These are phyloP conservation scores for Ilex paraguariensis DNA, from an alignment of 305 asterid species.

Conservation along the genomic window DNA sequence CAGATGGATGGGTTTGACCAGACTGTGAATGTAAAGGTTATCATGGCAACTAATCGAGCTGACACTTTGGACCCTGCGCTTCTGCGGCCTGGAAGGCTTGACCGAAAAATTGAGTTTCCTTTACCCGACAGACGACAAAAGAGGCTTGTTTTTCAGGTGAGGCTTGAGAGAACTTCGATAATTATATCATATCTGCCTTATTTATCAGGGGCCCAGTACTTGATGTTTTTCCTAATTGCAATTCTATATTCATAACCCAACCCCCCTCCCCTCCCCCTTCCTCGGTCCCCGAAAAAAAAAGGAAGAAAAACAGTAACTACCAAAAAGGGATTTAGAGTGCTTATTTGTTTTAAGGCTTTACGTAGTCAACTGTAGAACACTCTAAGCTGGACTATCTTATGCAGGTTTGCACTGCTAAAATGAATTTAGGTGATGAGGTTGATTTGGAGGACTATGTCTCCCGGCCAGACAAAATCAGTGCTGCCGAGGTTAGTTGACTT, in stretches of 20 bases:
- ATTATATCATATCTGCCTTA: no score
- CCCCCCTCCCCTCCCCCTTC: no score
- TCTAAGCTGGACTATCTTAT: no score
- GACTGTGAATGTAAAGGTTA: slow-evolving; percentile 3
- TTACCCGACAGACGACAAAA: slow-evolving; percentile 7
- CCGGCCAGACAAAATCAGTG: slow-evolving; percentile 85
- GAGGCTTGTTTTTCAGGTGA: slow-evolving; percentile 7
- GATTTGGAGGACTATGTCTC: slow-evolving; percentile 89
- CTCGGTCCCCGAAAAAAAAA: no score
- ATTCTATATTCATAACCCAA: no score
- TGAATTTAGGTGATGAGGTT: slow-evolving; percentile 84
- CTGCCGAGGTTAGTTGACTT: slow-evolving; percentile 66
- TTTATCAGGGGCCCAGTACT: no score
- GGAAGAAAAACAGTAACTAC: no score
- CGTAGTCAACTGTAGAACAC: no score
- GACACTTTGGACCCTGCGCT: slow-evolving; percentile 7
- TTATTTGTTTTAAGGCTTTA: no score
- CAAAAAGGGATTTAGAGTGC: no score
- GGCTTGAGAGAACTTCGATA: no score
- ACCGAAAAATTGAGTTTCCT: slow-evolving; percentile 6
- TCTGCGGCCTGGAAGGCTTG: slow-evolving; percentile 7
- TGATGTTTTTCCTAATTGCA: no score
- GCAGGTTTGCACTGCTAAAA: slow-evolving; percentile 87
- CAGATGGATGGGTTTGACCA: slow-evolving; percentile 10
- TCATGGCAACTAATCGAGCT: slow-evolving; percentile 3